A percentile compares a stretch with the other conserved stretches of the same genome.
These are phyloP conservation scores for Lasiosphaeria ovina DNA, from an alignment of 495 filamentous ascomycete species.

Conservation along the genomic window DNA sequence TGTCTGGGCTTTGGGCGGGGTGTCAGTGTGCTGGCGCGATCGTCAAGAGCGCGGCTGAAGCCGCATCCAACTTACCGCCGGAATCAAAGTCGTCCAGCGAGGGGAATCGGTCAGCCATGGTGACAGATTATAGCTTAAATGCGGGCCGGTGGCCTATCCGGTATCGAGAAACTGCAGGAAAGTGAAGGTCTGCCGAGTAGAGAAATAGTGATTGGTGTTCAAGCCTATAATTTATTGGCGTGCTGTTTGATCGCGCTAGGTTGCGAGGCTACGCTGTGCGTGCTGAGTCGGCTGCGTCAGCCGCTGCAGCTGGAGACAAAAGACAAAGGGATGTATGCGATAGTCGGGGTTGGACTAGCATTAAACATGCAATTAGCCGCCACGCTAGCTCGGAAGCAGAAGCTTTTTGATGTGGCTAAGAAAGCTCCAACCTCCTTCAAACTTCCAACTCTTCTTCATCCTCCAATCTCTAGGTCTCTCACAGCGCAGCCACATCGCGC, in stretches of 20 bases:
- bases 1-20: slow-evolving; percentile 40
- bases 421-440: slow-evolving; percentile 20
- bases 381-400: slow-evolving; percentile 3
- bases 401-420: slow-evolving; percentile 15
- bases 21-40: slow-evolving; percentile 25
- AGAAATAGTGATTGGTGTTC: not conserved
- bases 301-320: slow-evolving; percentile 5
- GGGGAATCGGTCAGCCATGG: slow-evolving; percentile 95
- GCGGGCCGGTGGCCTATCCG: not conserved
- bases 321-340: too few species aligned
- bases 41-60: slow-evolving; percentile 4
- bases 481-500: slow-evolving; percentile 18
- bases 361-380: slow-evolving; percentile 5
- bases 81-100: slow-evolving; percentile 94
- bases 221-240: not conserved
- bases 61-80: slow-evolving; percentile 56
- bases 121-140: slow-evolving; percentile 14
- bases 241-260: slow-evolving; percentile 6
- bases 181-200: not conserved
- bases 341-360: not conserved
- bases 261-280: slow-evolving; percentile 4
- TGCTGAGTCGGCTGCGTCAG: not conserved
- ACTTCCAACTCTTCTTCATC: slow-evolving; percentile 13
- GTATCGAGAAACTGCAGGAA: not conserved
- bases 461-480: slow-evolving; percentile 12